Evolutionary conservation across 129 eudicot species (phyloP).

Genomic region (Flaveria robusta): DNA sequence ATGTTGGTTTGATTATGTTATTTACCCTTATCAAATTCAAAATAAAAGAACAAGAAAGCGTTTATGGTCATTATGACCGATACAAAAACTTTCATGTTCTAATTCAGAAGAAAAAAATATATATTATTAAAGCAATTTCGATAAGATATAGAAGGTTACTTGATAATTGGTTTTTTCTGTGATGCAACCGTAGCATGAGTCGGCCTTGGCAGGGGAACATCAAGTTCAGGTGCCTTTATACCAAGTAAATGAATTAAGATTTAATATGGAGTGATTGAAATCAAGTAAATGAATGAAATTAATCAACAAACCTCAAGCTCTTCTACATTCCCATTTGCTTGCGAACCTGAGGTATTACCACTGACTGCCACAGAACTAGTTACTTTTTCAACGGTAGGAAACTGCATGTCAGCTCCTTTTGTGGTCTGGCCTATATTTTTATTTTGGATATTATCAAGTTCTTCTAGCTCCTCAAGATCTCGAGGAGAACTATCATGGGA

Average conservation of each 20-base stretch:
- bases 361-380: constrained; percentile 29
- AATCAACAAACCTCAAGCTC: constrained; percentile 80
- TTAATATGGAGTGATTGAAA: background rate
- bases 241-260: background rate
- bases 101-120: no score
- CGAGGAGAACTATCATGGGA: constrained; percentile 37
- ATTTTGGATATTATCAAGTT: constrained; percentile 36
- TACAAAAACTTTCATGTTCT: no score
- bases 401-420: constrained; percentile 29
- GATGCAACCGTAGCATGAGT: constrained; percentile 37
- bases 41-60: no score
- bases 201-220: constrained; percentile 35
- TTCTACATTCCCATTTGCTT: constrained; percentile 56
- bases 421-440: constrained; percentile 20
- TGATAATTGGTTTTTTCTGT: constrained; percentile 59
- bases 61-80: no score
- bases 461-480: constrained; percentile 56
- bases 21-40: no score
- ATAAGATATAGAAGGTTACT: constrained; percentile 34
- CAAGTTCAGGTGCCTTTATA: constrained; percentile 49
- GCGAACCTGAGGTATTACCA: constrained; percentile 30
- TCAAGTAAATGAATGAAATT: background rate
- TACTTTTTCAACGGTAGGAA: constrained; percentile 34
- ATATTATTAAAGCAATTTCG: background rate
- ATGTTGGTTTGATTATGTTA: no score